A percentile compares a stretch with the other conserved stretches of the same genome.
Conservation (phyloP, 2,329 filamentous ascomycete genomes). For the Monosporascus sp. region DNA sequence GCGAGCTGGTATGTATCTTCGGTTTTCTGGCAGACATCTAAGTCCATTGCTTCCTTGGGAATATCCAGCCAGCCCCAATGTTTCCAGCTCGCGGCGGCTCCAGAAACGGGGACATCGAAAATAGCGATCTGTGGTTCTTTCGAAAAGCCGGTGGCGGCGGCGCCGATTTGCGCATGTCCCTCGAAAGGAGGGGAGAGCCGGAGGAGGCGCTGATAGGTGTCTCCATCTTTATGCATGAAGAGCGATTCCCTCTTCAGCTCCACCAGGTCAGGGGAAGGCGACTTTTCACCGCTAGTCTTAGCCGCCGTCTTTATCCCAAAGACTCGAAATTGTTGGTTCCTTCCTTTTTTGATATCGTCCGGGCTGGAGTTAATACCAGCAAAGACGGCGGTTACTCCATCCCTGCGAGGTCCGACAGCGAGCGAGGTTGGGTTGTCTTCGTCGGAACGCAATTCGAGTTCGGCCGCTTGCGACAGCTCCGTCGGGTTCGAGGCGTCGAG, state of each 20-base stretch:
- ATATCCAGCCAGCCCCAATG: slow-evolving; percentile 45
- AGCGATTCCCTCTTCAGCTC: slow-evolving; percentile 48
- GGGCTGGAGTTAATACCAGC: slow-evolving; percentile 82
- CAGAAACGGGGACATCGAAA: slow-evolving; percentile 61
- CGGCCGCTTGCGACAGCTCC: slow-evolving; percentile 59
- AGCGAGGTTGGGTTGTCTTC: slow-evolving; percentile 88
- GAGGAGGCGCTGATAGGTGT: slow-evolving; percentile 54
- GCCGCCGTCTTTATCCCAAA: slow-evolving; percentile 52
- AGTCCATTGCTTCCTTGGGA: slow-evolving; percentile 56
- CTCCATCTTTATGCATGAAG: slow-evolving; percentile 47
- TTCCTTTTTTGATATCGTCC: slow-evolving; percentile 64
- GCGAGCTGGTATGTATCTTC: slow-evolving; percentile 63
- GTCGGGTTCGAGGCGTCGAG: slow-evolving; percentile 64
- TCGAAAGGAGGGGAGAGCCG: slow-evolving; percentile 47
- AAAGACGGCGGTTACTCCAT: slow-evolving; percentile 52
- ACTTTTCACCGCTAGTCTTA: slow-evolving; percentile 33
- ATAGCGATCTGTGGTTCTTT: slow-evolving; percentile 72
- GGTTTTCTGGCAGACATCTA: slow-evolving; percentile 62
- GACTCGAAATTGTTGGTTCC: slow-evolving; percentile 78
- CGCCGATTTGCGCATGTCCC: slow-evolving; percentile 61
- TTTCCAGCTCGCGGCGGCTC: slow-evolving; percentile 42
- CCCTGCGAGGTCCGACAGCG: slow-evolving; percentile 58
- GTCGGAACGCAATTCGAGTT: slow-evolving; percentile 72
- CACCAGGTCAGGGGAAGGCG: slow-evolving; percentile 23
- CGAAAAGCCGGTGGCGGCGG: slow-evolving; percentile 71